These are phyloP conservation scores for Phytophthora sp. DNA, from an alignment of 352 stramenopile genomes.

Conservation along the genomic window DNA sequence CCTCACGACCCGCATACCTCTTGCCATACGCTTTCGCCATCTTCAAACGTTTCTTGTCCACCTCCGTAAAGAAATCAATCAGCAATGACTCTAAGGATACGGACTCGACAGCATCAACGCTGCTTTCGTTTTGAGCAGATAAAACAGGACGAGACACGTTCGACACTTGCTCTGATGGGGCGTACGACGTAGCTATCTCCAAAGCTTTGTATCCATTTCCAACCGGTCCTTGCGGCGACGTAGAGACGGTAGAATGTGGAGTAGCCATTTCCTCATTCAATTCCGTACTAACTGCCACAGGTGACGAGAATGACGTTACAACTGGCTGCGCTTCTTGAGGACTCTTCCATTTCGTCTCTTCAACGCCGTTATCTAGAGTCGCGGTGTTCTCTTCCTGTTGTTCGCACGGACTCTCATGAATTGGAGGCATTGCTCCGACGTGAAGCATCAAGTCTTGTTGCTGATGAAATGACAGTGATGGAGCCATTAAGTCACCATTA, in stretches of 20 bases:
- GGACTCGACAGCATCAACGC: constrained; percentile 4
- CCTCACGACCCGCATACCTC: constrained; percentile 66
- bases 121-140: constrained; percentile 2
- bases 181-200: neutral
- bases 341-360: constrained; percentile 4
- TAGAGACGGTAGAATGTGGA: neutral
- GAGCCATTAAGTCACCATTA: constrained; percentile 17
- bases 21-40: constrained; percentile 74
- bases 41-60: constrained; percentile 65
- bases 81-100: constrained; percentile 58
- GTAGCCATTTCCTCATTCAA: neutral
- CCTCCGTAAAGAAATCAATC: constrained; percentile 63
- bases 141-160: constrained; percentile 3
- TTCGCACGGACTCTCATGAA: constrained; percentile 20
- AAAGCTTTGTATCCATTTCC: neutral
- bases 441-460: constrained; percentile 19
- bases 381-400: neutral
- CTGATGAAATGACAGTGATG: neutral
- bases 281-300: neutral
- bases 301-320: neutral
- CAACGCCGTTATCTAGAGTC: neutral
- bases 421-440: constrained; percentile 24
- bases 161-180: neutral
- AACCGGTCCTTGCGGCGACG: neutral
- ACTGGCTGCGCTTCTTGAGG: constrained; percentile 6